phyloP scores from a whole-genome alignment of 352 stramenopile species.

The Globisporangium alternatum region DNA sequence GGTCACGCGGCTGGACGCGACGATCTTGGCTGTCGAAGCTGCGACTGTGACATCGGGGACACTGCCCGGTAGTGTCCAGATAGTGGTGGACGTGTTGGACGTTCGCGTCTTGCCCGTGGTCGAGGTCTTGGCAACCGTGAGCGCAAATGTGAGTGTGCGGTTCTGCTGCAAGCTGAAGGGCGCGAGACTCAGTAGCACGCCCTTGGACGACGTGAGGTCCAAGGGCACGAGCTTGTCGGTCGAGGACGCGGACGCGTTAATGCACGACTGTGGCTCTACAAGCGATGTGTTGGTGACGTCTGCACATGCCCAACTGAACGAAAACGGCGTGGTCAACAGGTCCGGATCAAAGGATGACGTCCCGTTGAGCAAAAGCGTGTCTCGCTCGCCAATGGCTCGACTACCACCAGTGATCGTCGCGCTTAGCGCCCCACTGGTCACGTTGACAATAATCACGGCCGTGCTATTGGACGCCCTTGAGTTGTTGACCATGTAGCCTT shows the following conservation, averaged over 20 bases:
- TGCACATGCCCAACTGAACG: conserved; percentile 48
- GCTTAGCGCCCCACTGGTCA: conserved; percentile 35
- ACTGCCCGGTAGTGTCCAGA: conserved; percentile 52
- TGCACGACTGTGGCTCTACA: conserved; percentile 13
- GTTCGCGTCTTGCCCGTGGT: neutral
- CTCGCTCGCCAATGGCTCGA: conserved; percentile 44
- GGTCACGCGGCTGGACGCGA: conserved; percentile 37
- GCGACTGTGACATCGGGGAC: conserved; percentile 39
- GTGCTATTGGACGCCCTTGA: conserved; percentile 28
- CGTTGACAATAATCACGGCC: conserved; percentile 36
- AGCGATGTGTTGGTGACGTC: conserved; percentile 42
- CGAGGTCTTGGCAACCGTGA: conserved; percentile 35
- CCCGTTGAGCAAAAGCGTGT: conserved; percentile 49
- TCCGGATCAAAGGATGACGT: conserved; percentile 55
- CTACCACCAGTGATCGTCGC: conserved; percentile 40
- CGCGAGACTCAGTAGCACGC: conserved; percentile 28
- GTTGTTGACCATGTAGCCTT: conserved; percentile 44
- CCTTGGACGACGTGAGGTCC: conserved; percentile 16
- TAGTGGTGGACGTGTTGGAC: conserved; percentile 21
- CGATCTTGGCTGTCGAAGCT: conserved; percentile 38
- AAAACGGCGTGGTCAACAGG: conserved; percentile 25
- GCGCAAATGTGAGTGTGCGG: conserved; percentile 42
- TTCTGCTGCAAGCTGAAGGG: conserved; percentile 42
- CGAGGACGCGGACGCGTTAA: conserved; percentile 22
- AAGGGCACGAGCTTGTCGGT: conserved; percentile 11